Percentiles rank a stretch among this genome's conserved stretches.
These are phyloP conservation scores for Chaetomiaceae sp. DNA, from an alignment of 2,329 filamentous ascomycete species.

Conservation along the genomic window DNA sequence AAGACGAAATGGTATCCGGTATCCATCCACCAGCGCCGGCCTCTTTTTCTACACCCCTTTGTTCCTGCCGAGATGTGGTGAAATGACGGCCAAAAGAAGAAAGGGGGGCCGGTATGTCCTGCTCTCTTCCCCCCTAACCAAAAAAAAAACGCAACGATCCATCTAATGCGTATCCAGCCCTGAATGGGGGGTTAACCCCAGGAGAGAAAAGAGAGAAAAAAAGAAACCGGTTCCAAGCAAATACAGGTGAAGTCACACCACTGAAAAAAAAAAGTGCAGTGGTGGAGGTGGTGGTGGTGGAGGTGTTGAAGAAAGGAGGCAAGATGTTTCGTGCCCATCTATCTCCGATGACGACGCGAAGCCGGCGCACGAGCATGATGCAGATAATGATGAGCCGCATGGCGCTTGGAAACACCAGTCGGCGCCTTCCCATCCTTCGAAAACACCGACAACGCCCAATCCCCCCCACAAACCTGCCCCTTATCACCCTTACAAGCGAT, in stretches of 20 bases:
- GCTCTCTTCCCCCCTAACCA: no score
- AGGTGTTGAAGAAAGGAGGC: no score
- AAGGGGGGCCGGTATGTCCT: neutral
- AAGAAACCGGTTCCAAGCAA: conserved; percentile 1
- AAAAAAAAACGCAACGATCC: neutral
- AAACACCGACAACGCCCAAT: conserved; percentile 43
- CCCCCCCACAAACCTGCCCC: conserved; percentile 47
- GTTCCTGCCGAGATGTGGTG: neutral
- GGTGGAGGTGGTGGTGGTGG: no score
- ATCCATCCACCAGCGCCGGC: no score
- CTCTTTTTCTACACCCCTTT: neutral
- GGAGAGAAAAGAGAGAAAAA: neutral
- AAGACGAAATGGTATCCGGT: conserved; percentile 7
- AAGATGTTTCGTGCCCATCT: no score
- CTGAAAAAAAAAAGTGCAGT: no score
- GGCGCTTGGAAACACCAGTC: conserved; percentile 29
- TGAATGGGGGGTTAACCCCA: neutral
- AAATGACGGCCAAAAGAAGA: neutral
- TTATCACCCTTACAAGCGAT: conserved; percentile 47
- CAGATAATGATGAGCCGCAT: conserved; percentile 35
- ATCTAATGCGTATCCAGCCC: conserved; percentile 1
- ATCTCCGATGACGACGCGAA: conserved; percentile 11
- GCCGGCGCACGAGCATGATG: conserved; percentile 28
- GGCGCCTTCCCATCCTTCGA: conserved; percentile 33
- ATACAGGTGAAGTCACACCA: conserved; percentile 3